phyloP scores from a whole-genome alignment of 768 basidiomycete species.

The Russula brevipes region DNA sequence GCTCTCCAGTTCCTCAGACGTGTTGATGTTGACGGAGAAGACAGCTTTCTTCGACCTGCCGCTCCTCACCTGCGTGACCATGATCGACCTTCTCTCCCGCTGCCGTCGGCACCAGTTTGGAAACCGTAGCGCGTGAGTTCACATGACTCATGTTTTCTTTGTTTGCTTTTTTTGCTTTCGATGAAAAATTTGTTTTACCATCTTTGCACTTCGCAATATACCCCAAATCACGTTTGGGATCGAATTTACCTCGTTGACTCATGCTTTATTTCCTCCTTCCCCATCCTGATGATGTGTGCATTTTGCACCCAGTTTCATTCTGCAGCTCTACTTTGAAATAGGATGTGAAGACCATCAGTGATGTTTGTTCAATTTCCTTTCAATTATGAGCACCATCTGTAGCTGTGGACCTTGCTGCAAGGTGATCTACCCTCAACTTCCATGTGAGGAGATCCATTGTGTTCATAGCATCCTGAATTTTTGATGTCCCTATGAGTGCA shows the following conservation, averaged over 20 bases:
- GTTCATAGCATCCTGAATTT: too few relatives aligned
- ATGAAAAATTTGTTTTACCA: conserved; percentile 2
- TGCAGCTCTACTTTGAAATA: too few relatives aligned
- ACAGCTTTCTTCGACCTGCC: conserved; percentile 45
- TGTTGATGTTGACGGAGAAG: conserved; percentile 63
- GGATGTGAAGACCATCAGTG: too few relatives aligned
- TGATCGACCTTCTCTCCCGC: conserved; percentile 7
- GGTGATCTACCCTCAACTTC: too few relatives aligned
- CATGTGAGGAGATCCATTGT: too few relatives aligned
- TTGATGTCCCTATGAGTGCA: too few relatives aligned
- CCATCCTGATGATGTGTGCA: too few relatives aligned
- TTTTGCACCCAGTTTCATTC: too few relatives aligned
- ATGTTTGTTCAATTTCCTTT: too few relatives aligned
- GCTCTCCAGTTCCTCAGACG: conserved; percentile 82
- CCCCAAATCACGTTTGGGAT: conserved; percentile 7
- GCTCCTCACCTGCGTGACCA: conserved; percentile 46
- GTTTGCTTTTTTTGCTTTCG: conserved; percentile 6
- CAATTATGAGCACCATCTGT: too few relatives aligned
- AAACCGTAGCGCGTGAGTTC: conserved; percentile 17
- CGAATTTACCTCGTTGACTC: conserved; percentile 13
- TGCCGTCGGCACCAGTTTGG: conserved; percentile 18
- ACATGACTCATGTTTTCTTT: background rate
- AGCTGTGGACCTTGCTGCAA: too few relatives aligned
- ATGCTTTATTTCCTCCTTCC: conserved; percentile 19
- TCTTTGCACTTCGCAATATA: conserved; percentile 1